Evolutionary conservation across 148 eudicot species (phyloP).

Genomic region (Suaeda aralocaspica): DNA sequence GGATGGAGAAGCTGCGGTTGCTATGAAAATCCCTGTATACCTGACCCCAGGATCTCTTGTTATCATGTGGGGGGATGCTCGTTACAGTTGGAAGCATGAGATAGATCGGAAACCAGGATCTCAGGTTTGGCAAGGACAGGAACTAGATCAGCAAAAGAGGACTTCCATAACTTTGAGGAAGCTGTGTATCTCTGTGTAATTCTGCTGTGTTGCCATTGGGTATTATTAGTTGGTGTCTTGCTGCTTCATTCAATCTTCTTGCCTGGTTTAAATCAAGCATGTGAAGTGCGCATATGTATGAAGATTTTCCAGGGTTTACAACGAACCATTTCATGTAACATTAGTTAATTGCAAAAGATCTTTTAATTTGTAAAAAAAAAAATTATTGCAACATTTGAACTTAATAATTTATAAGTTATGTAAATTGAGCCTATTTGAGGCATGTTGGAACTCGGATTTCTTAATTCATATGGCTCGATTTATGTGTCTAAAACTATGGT

Average conservation of each 20-base stretch:
- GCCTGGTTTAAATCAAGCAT: neutral
- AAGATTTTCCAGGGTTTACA: no score
- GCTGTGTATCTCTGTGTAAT: constrained; percentile 43
- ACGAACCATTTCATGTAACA: no score
- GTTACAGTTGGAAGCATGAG: constrained; percentile 88
- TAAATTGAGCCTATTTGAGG: no score
- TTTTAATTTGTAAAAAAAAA: no score
- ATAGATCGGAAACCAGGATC: constrained; percentile 79
- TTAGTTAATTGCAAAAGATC: no score
- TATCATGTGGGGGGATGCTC: constrained; percentile 82
- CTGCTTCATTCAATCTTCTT: no score
- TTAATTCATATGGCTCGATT: no score
- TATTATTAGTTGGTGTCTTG: neutral
- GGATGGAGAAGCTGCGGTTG: constrained; percentile 18
- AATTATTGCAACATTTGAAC: no score
- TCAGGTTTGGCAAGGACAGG: constrained; percentile 68
- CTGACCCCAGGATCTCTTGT: constrained; percentile 74
- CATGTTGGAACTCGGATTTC: no score
- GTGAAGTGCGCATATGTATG: no score
- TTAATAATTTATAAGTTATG: no score
- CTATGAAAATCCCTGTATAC: constrained; percentile 52
- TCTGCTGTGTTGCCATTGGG: neutral
- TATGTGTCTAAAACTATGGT: no score
- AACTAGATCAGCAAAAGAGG: constrained; percentile 64
- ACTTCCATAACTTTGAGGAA: constrained; percentile 76